phyloP scores from a whole-genome alignment of 306 rosid species.

The Fragaria vesca region DNA sequence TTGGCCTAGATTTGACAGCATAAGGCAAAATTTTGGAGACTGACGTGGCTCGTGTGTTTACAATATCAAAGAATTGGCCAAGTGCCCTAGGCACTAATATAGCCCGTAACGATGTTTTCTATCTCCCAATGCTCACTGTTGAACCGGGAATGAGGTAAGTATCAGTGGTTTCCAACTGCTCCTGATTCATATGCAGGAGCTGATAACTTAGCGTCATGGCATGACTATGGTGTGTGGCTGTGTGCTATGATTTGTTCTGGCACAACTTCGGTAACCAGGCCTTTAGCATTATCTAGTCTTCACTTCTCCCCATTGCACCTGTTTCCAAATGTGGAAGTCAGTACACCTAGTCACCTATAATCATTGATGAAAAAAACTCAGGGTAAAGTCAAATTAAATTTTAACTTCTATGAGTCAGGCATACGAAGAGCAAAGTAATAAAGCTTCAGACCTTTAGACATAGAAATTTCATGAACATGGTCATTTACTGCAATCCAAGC shows the following conservation, averaged over 20 bases:
- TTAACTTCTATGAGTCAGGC: not conserved
- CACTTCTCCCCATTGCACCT: not conserved
- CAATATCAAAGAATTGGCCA: not conserved
- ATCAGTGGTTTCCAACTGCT: conserved; percentile 4
- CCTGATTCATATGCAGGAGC: conserved; percentile 1
- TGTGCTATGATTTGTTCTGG: not conserved
- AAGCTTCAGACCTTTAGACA: not conserved
- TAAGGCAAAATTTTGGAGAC: not conserved
- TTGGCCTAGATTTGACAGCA: not conserved
- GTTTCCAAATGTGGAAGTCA: not conserved
- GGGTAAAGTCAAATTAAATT: not conserved
- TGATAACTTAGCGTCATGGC: not conserved
- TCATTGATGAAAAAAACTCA: not conserved
- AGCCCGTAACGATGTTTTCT: not conserved
- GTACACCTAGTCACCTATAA: not conserved
- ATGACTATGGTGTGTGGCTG: not conserved
- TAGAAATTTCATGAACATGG: not conserved
- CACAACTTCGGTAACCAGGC: not conserved
- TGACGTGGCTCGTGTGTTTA: not conserved
- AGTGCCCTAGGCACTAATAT: not conserved
- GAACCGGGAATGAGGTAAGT: not conserved
- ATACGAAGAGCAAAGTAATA: not conserved
- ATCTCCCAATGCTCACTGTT: not conserved
- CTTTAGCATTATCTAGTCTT: not conserved
- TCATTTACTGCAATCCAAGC: not conserved